phyloP scores from a whole-genome alignment of 2,329 filamentous ascomycete genomes.

The Cytospora leucostoma region DNA sequence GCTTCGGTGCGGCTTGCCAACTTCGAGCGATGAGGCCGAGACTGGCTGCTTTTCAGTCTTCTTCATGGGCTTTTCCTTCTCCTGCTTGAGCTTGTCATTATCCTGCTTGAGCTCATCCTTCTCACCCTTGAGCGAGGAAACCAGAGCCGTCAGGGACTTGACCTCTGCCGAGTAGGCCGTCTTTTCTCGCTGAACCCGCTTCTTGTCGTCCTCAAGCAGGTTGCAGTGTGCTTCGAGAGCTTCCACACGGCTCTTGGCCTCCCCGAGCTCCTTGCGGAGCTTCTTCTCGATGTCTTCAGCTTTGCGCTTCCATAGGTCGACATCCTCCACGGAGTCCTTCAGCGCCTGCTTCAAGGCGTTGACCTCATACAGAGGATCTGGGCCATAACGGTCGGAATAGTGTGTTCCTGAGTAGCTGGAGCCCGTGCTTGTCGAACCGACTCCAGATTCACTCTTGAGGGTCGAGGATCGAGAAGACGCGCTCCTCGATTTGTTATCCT shows the following conservation, averaged over 20 bases:
- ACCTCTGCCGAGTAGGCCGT: slow-evolving; percentile 35
- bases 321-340: slow-evolving; percentile 28
- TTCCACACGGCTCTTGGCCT: slow-evolving; percentile 27
- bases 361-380: slow-evolving; percentile 32
- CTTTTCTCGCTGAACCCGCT: slow-evolving; percentile 32
- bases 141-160: slow-evolving; percentile 29
- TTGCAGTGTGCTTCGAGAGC: slow-evolving; percentile 29
- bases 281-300: slow-evolving; percentile 32
- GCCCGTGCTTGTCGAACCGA: slow-evolving; percentile 38
- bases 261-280: slow-evolving; percentile 26
- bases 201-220: slow-evolving; percentile 32
- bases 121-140: slow-evolving; percentile 24
- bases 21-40: slow-evolving; percentile 30
- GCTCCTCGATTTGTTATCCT: slow-evolving; percentile 35
- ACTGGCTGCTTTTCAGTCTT: slow-evolving; percentile 33
- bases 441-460: slow-evolving; percentile 38
- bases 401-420: slow-evolving; percentile 32
- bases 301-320: slow-evolving; percentile 33
- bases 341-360: slow-evolving; percentile 35
- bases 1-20: slow-evolving; percentile 33
- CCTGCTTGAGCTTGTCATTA: slow-evolving; percentile 27
- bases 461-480: slow-evolving; percentile 34
- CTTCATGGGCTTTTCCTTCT: slow-evolving; percentile 29
- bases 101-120: too few species aligned
- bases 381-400: slow-evolving; percentile 33